Conservation (phyloP, 2,329 filamentous ascomycete genomes). For the Apiospora koreana region DNA sequence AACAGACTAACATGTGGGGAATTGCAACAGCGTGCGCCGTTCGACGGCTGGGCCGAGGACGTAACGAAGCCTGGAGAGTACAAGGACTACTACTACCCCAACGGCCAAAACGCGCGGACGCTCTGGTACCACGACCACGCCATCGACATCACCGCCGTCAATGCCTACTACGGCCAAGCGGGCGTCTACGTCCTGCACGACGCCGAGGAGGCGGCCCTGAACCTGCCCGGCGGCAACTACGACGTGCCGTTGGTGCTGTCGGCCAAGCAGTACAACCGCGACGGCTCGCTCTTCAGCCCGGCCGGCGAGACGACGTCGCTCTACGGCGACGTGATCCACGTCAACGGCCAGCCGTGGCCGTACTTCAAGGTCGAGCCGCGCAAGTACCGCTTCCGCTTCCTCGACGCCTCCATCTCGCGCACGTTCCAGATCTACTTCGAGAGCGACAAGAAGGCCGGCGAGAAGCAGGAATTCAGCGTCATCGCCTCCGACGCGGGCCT, state of each 20-base stretch:
- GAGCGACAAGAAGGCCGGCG: conserved; percentile 30
- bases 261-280: conserved; percentile 52
- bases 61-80: conserved; percentile 51
- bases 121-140: conserved; percentile 59
- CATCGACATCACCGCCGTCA: conserved; percentile 47
- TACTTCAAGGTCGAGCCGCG: conserved; percentile 57
- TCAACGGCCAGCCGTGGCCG: conserved; percentile 62
- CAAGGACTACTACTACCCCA: conserved; percentile 62
- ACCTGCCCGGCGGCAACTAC: conserved; percentile 50
- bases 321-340: conserved; percentile 59
- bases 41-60: conserved; percentile 57
- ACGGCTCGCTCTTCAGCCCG: conserved; percentile 50
- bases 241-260: conserved; percentile 53
- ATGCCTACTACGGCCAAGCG: conserved; percentile 59
- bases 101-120: conserved; percentile 51
- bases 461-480: conserved; percentile 48
- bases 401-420: conserved; percentile 49
- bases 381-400: conserved; percentile 60
- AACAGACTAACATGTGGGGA: background rate
- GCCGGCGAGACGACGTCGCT: conserved; percentile 45
- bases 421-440: conserved; percentile 50
- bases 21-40: conserved; percentile 38
- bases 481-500: conserved; percentile 57
- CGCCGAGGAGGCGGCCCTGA: conserved; percentile 46
- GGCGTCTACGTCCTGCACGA: conserved; percentile 58